Base-by-base conservation (phyloP, 192 early-diverging fungal species). In the Gaertneriomyces sp. region DNA sequence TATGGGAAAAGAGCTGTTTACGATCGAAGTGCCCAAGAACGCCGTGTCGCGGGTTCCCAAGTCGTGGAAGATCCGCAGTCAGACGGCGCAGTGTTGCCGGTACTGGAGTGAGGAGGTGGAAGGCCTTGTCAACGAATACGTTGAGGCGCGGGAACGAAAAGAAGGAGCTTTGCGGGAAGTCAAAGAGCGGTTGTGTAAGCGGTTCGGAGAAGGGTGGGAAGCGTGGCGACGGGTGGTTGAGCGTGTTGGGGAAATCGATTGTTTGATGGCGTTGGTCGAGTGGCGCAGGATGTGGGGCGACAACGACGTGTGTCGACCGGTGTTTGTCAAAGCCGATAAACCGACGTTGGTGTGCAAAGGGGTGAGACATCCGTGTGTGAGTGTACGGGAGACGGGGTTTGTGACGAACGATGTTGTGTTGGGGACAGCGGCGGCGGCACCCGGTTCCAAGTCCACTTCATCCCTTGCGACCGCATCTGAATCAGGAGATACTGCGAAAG, bases 311-410 rank as follows among this genome's bases (percentile, higher is more conserved):
- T 96, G 93, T 69, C 85, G 95, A 0, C 95, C 97, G 4, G 81
- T 85, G 58, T 91, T 99, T 78, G 76, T 95, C 1, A 81, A 87
- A 12, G 39, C 44, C 5, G 73, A 50, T 58, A 70, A 63, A 9
- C 83, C 85, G 17, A 75, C 90, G 2, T 69, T 98, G 16, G 92
- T 96, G 61, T 78, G 96, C 60, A 76, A 88, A n/a, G 88, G 94
- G 53, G 70, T 98, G 59, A 75, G 95, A n/a, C 97, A 99, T 70
- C 95, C 97, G 1, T 96, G 93, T 70, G 82, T 98, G 42, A 83
- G 81, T 33, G 25, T 33, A 33, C 25, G 25, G 25, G 25, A 33
- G 25, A 33, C 25, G 25, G 25, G 25, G 25, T 33, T 33, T 33
- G 25, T 33, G 25, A 33, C 25, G 25, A 33, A 33, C 25, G 25